A percentile compares a stretch with the other conserved stretches of the same genome.
phyloP scores from a whole-genome alignment of 1,284 basidiomycete species.

The Rhodotorula sp. region DNA sequence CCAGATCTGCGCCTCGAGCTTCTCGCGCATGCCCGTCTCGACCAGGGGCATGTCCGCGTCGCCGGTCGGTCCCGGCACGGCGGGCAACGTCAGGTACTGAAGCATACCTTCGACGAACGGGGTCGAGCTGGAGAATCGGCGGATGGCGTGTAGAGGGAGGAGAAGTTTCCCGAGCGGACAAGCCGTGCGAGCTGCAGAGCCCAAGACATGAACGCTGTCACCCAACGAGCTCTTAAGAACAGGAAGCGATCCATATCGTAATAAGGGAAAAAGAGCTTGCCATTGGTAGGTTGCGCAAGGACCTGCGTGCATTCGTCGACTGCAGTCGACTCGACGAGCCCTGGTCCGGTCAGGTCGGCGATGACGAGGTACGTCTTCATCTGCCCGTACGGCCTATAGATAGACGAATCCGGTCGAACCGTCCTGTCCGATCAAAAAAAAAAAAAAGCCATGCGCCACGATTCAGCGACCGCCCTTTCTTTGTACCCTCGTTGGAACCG shows the following conservation, averaged over 20 bases:
- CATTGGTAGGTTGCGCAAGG: background rate
- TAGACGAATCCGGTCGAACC: conserved; percentile 2
- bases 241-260: background rate
- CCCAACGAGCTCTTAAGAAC: too few species aligned
- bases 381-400: conserved; percentile 3
- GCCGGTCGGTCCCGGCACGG: background rate
- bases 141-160: conserved; percentile 7
- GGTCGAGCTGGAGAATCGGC: background rate
- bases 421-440: background rate
- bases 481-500: too few species aligned
- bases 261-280: background rate
- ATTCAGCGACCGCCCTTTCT: too few species aligned
- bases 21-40: background rate
- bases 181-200: background rate
- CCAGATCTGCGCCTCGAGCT: background rate
- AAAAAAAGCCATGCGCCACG: too few species aligned
- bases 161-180: conserved; percentile 5
- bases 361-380: conserved; percentile 8
- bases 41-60: background rate
- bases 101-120: background rate
- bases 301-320: background rate
- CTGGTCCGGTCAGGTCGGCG: background rate
- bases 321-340: background rate
- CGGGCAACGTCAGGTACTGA: background rate
- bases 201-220: too few species aligned